Evolutionary conservation across 306 rosid genomes (phyloP).

Genomic region (Parietaria judaica): DNA sequence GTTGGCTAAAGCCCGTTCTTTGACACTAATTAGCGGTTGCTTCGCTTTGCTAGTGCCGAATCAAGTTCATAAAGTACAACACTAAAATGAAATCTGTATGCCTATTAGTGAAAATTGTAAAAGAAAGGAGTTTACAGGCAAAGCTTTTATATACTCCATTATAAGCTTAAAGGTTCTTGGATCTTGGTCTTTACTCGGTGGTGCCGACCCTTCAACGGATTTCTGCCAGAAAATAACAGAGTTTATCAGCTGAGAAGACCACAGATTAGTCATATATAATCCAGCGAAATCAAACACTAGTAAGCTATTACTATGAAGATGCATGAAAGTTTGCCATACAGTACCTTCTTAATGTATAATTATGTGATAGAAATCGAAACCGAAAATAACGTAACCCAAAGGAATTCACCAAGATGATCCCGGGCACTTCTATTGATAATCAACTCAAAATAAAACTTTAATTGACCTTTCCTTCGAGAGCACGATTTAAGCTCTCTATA

Average conservation of each 20-base stretch:
- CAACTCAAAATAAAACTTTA: no score
- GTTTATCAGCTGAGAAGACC: conserved; percentile 20
- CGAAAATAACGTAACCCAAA: no score
- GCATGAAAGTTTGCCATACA: no score
- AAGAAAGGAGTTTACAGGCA: conserved; percentile 54
- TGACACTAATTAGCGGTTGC: background rate
- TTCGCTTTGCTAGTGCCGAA: background rate
- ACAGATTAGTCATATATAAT: background rate
- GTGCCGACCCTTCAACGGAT: conserved; percentile 43
- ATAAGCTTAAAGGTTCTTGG: conserved; percentile 85
- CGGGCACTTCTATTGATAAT: no score
- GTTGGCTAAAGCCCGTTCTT: background rate
- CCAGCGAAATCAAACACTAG: background rate
- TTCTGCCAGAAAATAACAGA: conserved; percentile 49
- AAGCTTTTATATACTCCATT: conserved; percentile 86
- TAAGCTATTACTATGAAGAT: background rate
- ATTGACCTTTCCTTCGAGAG: no score
- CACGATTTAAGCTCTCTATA: no score
- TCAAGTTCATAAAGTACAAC: background rate
- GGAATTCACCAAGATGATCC: no score
- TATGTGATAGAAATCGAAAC: no score
- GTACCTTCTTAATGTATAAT: no score
- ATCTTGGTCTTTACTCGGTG: conserved; percentile 38
- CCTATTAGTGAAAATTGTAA: no score
- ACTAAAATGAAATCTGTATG: background rate